phyloP scores from a whole-genome alignment of 208 protist species.

The Wallacemonas sp. region DNA sequence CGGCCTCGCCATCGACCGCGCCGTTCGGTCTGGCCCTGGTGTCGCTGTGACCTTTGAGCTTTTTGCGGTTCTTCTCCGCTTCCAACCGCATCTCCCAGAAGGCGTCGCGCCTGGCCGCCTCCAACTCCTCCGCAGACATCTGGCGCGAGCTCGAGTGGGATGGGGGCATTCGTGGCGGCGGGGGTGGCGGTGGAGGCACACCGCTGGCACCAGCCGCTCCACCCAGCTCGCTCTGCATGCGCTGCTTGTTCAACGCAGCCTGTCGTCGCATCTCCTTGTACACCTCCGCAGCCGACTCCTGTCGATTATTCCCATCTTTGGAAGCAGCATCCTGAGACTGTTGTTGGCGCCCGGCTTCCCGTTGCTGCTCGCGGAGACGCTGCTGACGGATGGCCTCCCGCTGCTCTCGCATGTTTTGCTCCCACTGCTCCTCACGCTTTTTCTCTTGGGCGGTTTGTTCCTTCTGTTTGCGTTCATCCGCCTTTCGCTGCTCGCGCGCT shows the following conservation, averaged over 20 bases:
- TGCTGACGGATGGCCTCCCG: slow-evolving; percentile 31
- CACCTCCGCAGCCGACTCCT: slow-evolving; percentile 36
- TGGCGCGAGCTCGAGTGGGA: slow-evolving; percentile 44
- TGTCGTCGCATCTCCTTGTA: slow-evolving; percentile 83
- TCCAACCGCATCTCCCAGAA: slow-evolving; percentile 92
- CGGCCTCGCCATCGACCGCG: not conserved
- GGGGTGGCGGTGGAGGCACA: slow-evolving; percentile 17
- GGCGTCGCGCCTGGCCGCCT: slow-evolving; percentile 65
- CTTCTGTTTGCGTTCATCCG: slow-evolving; percentile 43
- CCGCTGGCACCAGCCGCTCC: not conserved
- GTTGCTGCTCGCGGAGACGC: slow-evolving; percentile 23
- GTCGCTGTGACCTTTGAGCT: slow-evolving; percentile 25
- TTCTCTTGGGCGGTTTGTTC: slow-evolving; percentile 44
- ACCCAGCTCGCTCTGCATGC: slow-evolving; percentile 41
- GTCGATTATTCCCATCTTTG: not conserved
- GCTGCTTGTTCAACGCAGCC: slow-evolving; percentile 78
- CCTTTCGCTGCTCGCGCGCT: slow-evolving; percentile 61
- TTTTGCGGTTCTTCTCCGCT: slow-evolving; percentile 65
- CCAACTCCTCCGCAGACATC: slow-evolving; percentile 53
- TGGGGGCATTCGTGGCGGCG: slow-evolving; percentile 33
- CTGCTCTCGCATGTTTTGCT: slow-evolving; percentile 62
- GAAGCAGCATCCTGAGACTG: slow-evolving; percentile 13
- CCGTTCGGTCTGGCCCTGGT: not conserved
- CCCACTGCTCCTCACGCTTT: slow-evolving; percentile 76
- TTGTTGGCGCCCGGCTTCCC: slow-evolving; percentile 26